These are phyloP conservation scores for Rhodomyrtus psidioides DNA, from an alignment of 441 rosid genomes.

Conservation along the genomic window DNA sequence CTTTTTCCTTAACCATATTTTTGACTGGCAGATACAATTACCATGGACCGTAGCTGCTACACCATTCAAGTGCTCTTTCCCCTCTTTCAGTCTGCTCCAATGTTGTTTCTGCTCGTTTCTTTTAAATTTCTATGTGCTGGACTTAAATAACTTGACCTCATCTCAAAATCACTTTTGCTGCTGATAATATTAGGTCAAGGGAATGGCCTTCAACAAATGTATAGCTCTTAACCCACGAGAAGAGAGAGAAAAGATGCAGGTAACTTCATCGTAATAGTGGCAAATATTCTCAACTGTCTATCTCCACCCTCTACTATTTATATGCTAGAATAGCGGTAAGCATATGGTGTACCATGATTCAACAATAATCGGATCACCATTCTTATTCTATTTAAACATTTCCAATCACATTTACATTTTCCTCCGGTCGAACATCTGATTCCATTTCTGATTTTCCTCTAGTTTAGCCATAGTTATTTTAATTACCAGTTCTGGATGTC, in stretches of 20 bases:
- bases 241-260: slow-evolving; percentile 79
- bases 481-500: not conserved
- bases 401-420: not conserved
- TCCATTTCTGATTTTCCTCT: not conserved
- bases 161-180: not conserved
- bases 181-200: slow-evolving; percentile 57
- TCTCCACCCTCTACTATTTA: not conserved
- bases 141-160: not conserved
- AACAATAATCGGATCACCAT: not conserved
- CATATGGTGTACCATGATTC: not conserved
- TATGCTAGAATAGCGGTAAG: not conserved
- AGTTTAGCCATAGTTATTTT: not conserved
- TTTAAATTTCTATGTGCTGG: not conserved
- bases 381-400: not conserved
- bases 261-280: not conserved
- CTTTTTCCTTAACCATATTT: not conserved
- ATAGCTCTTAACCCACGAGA: slow-evolving; percentile 35
- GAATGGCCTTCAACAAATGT: slow-evolving; percentile 87
- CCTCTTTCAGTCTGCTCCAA: not conserved
- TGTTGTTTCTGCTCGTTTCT: not conserved
- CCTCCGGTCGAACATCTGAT: not conserved
- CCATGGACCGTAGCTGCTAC: not conserved
- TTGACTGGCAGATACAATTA: not conserved
- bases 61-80: not conserved
- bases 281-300: not conserved